A percentile compares a stretch with the other conserved stretches of the same genome.
Evolutionary conservation across 495 filamentous ascomycete species (phyloP).

Genomic region (Hyaloscypha variabilis): DNA sequence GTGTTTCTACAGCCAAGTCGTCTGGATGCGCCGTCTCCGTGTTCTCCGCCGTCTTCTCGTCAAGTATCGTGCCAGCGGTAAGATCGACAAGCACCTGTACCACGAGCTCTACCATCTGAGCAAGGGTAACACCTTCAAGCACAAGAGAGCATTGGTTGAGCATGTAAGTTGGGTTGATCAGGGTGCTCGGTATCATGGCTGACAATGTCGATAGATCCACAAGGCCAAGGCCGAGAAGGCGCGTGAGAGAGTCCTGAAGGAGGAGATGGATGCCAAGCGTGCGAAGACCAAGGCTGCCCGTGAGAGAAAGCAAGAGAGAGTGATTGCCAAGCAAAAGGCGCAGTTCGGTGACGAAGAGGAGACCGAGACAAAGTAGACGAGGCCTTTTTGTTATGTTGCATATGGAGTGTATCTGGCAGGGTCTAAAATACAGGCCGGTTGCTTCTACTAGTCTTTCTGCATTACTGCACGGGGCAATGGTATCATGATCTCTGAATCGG

Average conservation of each 20-base stretch:
- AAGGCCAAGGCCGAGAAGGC: slow-evolving; percentile 98
- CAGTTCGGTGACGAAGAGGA: slow-evolving; percentile 76
- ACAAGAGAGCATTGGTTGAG: slow-evolving; percentile 99
- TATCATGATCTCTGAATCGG: slow-evolving; percentile 52
- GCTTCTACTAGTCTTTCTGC: slow-evolving; percentile 43
- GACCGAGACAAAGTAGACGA: slow-evolving; percentile 36
- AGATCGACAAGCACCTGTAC: slow-evolving; percentile 99
- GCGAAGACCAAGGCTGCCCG: slow-evolving; percentile 99
- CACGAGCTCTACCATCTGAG: slow-evolving; percentile 98
- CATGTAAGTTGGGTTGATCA: slow-evolving; percentile 76
- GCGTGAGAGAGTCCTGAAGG: slow-evolving; percentile 91
- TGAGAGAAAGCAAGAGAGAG: slow-evolving; percentile 91
- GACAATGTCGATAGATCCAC: slow-evolving; percentile 73
- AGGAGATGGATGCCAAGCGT: slow-evolving; percentile 99
- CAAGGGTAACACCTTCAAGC: slow-evolving; percentile 99
- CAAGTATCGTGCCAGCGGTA: slow-evolving; percentile 98
- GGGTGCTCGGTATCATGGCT: slow-evolving; percentile 8
- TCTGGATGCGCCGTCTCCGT: slow-evolving; percentile 99
- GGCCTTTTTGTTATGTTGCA: slow-evolving; percentile 29
- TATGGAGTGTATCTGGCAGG: slow-evolving; percentile 34
- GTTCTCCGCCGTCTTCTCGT: slow-evolving; percentile 97
- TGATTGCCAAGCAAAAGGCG: slow-evolving; percentile 85
- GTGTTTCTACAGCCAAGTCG: slow-evolving; percentile 71
- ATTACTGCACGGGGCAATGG: slow-evolving; percentile 57
- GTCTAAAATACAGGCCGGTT: slow-evolving; percentile 34